These are phyloP conservation scores for Clonostachys sp. DNA, from an alignment of 2,329 filamentous ascomycete species.

Conservation along the genomic window DNA sequence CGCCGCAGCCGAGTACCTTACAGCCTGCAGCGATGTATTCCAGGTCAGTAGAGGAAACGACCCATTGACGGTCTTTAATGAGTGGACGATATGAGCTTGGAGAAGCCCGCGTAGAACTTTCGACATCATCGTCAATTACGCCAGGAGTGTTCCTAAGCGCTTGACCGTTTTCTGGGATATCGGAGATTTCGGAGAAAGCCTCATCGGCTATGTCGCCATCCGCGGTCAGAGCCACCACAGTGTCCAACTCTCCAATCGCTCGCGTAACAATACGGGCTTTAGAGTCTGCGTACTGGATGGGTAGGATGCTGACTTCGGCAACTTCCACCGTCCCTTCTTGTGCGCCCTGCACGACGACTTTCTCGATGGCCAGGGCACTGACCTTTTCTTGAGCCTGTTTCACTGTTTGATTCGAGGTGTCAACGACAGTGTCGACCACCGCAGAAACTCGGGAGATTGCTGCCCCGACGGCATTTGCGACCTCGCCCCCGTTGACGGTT, in stretches of 20 bases:
- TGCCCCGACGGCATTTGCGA: conserved; percentile 62
- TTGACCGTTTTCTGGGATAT: conserved; percentile 9
- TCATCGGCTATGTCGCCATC: neutral
- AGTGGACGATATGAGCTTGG: conserved; percentile 37
- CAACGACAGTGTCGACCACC: conserved; percentile 44
- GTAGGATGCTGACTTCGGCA: conserved; percentile 48
- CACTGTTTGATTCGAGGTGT: conserved; percentile 33
- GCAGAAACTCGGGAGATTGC: conserved; percentile 57
- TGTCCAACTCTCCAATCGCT: conserved; percentile 53
- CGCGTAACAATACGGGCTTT: conserved; percentile 55
- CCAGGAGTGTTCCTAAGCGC: neutral
- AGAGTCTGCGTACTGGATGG: conserved; percentile 46
- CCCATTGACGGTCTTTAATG: conserved; percentile 47
- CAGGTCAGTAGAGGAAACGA: conserved; percentile 52
- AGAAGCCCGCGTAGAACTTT: neutral
- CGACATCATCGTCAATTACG: conserved; percentile 22
- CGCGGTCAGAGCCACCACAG: neutral
- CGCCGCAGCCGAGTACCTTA: conserved; percentile 58
- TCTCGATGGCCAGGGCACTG: conserved; percentile 32
- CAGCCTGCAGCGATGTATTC: conserved; percentile 52
- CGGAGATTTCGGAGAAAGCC: conserved; percentile 6
- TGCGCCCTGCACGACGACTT: conserved; percentile 39
- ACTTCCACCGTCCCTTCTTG: conserved; percentile 34
- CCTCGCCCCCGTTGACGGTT: conserved; percentile 50
- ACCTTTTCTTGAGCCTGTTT: conserved; percentile 31